A percentile compares a stretch with the other conserved stretches of the same genome.
Evolutionary conservation across 2,329 filamentous ascomycete genomes (phyloP).

Genomic region (Botrytis squamosa): DNA sequence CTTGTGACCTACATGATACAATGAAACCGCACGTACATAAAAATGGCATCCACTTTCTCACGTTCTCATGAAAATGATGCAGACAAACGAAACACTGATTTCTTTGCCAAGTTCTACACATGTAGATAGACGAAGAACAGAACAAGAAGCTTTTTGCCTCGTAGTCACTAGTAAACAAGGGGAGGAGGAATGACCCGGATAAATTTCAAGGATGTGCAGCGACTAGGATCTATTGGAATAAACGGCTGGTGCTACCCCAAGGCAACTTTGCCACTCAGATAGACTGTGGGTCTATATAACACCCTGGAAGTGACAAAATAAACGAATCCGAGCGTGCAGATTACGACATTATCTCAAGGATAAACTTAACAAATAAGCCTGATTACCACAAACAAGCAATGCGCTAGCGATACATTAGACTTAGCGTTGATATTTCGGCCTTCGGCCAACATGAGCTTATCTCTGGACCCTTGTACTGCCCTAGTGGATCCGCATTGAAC

Average conservation of each 20-base stretch:
- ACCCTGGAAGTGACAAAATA: background rate
- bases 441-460: slow-evolving; percentile 1
- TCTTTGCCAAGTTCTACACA: background rate
- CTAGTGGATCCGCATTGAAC: background rate
- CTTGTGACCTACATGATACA: background rate
- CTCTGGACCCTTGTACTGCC: background rate
- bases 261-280: background rate
- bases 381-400: background rate
- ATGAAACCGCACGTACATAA: background rate
- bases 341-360: background rate
- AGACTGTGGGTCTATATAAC: background rate
- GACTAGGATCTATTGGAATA: background rate
- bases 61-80: background rate
- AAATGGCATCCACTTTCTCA: background rate
- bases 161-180: background rate
- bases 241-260: background rate
- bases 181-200: background rate
- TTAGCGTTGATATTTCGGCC: background rate
- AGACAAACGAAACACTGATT: background rate
- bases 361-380: background rate
- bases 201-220: background rate
- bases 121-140: background rate
- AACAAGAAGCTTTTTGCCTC: background rate
- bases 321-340: background rate
- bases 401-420: background rate